Evolutionary conservation across 257 asterid genomes (phyloP), one percentile per base, ranked within the genome.

Genomic region (Solanum corneliomulleri): DNA sequence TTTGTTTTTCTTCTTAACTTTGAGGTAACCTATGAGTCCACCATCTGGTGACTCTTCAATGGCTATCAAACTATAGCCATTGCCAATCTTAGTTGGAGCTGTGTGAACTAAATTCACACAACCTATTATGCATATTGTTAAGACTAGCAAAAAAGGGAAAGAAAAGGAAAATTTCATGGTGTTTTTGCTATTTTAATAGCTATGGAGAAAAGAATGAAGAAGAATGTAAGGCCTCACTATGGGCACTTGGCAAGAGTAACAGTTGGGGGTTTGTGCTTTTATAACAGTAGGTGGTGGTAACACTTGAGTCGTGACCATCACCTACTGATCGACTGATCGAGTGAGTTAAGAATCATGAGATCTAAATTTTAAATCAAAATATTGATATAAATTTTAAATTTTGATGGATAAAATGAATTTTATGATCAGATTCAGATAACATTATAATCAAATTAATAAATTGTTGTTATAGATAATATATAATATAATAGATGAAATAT

Each of bases 31-130:
- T 11, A 94, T 41, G 77, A 96, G 91, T 37, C 98, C 99, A 78
- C 99, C 98, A 81, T 93, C 91, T 5, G 96, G 85, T 89, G 93
- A 88, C 29, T 94, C 92, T 71, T 92, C 91, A 77, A 96, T 87
- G 89, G 99, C 96, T 85, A 94, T 72, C 86, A 97, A 88, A 44
- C 92, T 87, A 90, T 97, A 97, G 89, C 99, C 99, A 37, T 94
- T 85, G 21, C 99, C 99, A 85, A 97, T 94, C 77, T 93, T 97
- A 5, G 88, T 29, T 5, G 93, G 91, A 83, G 81, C 29, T 37
- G 87, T 16, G 41, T 93, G 88, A 56, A 91, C 88, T 18, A 76
- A 75, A 88, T 81, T 77, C n/a, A 86, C 49, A 83, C 88, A 77
- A 49, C 87, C 64, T 12, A 86, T 37, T 12, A 86, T 42, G 86